These are phyloP conservation scores for Arthonia radiata DNA, from an alignment of 495 filamentous ascomycete genomes.

Conservation along the genomic window DNA sequence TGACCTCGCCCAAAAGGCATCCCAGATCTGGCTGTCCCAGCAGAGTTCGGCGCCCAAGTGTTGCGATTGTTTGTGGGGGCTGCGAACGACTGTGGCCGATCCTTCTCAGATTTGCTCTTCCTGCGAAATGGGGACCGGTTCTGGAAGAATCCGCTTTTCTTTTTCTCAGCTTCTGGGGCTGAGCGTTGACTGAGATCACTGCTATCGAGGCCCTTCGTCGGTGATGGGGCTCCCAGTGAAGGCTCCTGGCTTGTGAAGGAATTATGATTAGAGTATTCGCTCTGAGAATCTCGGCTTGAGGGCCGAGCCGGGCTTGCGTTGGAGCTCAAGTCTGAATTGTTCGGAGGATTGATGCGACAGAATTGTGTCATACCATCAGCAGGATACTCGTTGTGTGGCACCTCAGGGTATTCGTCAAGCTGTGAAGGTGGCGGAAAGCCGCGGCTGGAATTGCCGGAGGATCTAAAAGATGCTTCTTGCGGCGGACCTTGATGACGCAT, in stretches of 20 bases:
- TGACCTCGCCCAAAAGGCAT: no score
- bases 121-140: conserved; percentile 60
- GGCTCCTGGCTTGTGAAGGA: conserved; percentile 56
- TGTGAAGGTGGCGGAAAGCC: no score
- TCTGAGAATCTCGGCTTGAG: conserved; percentile 70
- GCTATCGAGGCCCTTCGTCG: conserved; percentile 36
- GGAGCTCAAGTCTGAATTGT: conserved; percentile 70
- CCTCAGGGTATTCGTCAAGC: conserved; percentile 36
- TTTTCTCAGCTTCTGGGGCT: conserved; percentile 51
- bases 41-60: neutral
- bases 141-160: conserved; percentile 82
- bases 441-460: conserved; percentile 11
- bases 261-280: conserved; percentile 74
- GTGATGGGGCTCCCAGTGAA: conserved; percentile 32
- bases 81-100: conserved; percentile 3
- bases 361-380: conserved; percentile 98
- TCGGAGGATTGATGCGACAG: conserved; percentile 61
- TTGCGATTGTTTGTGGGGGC: no score
- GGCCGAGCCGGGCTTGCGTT: conserved; percentile 49
- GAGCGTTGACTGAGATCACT: conserved; percentile 19
- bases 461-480: conserved; percentile 16
- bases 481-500: conserved; percentile 3
- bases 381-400: conserved; percentile 86
- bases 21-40: no score
- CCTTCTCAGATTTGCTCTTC: neutral